These are phyloP conservation scores for Trypanosoma cruzi DNA, from an alignment of 208 protist genomes.

Conservation along the genomic window DNA sequence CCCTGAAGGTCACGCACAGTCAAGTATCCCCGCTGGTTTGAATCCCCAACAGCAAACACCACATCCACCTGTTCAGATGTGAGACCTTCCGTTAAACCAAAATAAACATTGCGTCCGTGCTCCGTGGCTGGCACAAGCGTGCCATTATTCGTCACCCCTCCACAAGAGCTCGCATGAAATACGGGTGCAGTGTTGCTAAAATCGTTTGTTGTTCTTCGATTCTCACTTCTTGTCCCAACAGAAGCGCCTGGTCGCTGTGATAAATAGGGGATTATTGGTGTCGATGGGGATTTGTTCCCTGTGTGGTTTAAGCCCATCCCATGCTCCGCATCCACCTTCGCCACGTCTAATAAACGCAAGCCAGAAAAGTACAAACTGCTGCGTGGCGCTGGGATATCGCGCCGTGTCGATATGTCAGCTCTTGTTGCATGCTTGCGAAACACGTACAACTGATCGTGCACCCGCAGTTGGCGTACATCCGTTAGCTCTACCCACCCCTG, in stretches of 20 bases:
- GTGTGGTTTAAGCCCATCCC: background rate
- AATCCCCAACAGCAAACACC: constrained; percentile 49
- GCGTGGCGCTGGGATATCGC: constrained; percentile 71
- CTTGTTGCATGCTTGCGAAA: constrained; percentile 78
- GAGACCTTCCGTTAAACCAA: constrained; percentile 31
- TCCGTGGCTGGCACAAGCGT: background rate
- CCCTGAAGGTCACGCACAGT: constrained; percentile 47
- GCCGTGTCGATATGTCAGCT: constrained; percentile 71
- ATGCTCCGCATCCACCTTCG: background rate
- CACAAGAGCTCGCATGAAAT: background rate
- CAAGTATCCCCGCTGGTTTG: constrained; percentile 28
- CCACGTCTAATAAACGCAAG: constrained; percentile 12
- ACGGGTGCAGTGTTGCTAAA: background rate
- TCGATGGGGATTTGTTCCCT: constrained; percentile 3
- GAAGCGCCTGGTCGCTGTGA: background rate
- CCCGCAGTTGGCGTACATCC: constrained; percentile 38
- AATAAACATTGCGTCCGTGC: background rate
- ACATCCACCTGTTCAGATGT: constrained; percentile 63
- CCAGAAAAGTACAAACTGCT: constrained; percentile 43
- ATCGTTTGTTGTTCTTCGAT: background rate
- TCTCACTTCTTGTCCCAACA: background rate
- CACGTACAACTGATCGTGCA: constrained; percentile 84
- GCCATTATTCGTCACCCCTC: background rate
- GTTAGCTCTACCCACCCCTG: constrained; percentile 61
- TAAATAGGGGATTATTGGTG: background rate